These are phyloP conservation scores for Vicia villosa DNA, from an alignment of 306 rosid genomes.

Conservation along the genomic window DNA sequence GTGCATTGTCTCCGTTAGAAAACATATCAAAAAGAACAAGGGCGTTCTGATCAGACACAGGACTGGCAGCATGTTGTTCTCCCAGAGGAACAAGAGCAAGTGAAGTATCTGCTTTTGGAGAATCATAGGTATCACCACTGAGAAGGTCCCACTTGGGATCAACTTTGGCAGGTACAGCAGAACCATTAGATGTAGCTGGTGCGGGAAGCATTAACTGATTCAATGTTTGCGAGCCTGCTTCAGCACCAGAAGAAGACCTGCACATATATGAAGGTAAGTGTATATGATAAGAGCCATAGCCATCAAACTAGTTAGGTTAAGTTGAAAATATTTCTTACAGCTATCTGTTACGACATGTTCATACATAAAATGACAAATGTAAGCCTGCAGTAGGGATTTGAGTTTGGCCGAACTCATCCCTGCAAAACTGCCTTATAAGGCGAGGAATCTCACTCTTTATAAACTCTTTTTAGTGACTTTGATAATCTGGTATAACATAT, in stretches of 20 bases:
- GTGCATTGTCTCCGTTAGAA: conserved; percentile 53
- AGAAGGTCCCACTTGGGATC: conserved; percentile 90
- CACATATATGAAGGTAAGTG: conserved; percentile 8
- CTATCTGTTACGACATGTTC: conserved; percentile 13
- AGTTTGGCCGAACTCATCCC: no score
- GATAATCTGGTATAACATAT: neutral
- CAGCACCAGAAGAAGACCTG: conserved; percentile 62
- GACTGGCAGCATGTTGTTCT: conserved; percentile 60
- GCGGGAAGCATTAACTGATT: conserved; percentile 84
- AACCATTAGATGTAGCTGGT: conserved; percentile 62
- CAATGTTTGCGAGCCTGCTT: conserved; percentile 63
- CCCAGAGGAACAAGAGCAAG: conserved; percentile 87
- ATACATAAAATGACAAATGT: neutral
- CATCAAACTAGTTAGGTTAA: conserved; percentile 12
- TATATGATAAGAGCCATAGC: conserved; percentile 26
- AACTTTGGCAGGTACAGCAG: conserved; percentile 45
- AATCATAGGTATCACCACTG: conserved; percentile 87
- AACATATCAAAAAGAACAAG: conserved; percentile 83
- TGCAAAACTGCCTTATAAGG: no score
- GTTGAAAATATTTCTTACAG: conserved; percentile 24
- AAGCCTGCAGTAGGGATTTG: neutral
- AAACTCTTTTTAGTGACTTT: neutral
- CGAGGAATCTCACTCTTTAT: no score
- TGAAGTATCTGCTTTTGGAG: conserved; percentile 74
- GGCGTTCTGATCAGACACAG: conserved; percentile 66